phyloP scores from a whole-genome alignment of 2,329 filamentous ascomycete genomes.

The Daldinia sp. region DNA sequence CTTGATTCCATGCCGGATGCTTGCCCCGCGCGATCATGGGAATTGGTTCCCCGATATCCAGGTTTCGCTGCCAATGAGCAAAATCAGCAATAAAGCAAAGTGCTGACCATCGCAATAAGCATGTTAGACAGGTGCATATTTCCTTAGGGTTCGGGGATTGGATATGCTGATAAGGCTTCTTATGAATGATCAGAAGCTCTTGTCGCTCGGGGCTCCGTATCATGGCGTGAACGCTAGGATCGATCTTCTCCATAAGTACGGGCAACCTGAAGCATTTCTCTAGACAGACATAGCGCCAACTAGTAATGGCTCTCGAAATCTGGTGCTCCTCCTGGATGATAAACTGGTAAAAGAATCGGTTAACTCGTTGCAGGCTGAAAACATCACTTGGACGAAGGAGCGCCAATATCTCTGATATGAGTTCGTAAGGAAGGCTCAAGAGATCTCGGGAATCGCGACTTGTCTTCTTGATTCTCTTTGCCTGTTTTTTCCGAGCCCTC shows the following conservation, averaged over 20 bases:
- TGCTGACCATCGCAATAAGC: slow-evolving; percentile 68
- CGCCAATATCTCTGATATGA: slow-evolving; percentile 62
- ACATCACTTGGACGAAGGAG: slow-evolving; percentile 64
- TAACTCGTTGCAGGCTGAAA: slow-evolving; percentile 59
- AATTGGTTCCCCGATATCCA: slow-evolving; percentile 65
- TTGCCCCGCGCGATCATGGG: slow-evolving; percentile 63
- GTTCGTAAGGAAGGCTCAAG: slow-evolving; percentile 64
- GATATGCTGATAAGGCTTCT: slow-evolving; percentile 66
- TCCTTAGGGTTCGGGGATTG: slow-evolving; percentile 57
- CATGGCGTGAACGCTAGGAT: slow-evolving; percentile 39
- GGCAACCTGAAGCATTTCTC: slow-evolving; percentile 65
- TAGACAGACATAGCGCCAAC: slow-evolving; percentile 63
- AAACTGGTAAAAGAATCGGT: slow-evolving; percentile 57
- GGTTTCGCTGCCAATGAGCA: slow-evolving; percentile 65
- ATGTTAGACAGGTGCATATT: slow-evolving; percentile 70
- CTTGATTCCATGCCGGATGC: slow-evolving; percentile 62
- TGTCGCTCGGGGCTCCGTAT: slow-evolving; percentile 57
- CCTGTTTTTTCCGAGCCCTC: slow-evolving; percentile 59
- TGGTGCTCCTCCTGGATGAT: slow-evolving; percentile 58
- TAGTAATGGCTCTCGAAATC: slow-evolving; percentile 60
- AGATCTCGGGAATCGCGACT: slow-evolving; percentile 53
- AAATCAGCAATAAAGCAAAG: slow-evolving; percentile 67
- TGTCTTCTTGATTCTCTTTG: slow-evolving; percentile 55
- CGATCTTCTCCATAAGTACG: slow-evolving; percentile 55
- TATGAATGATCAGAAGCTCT: slow-evolving; percentile 59